These are phyloP conservation scores for Lepiota subincarnata DNA, from an alignment of 768 basidiomycete genomes.

Conservation along the genomic window DNA sequence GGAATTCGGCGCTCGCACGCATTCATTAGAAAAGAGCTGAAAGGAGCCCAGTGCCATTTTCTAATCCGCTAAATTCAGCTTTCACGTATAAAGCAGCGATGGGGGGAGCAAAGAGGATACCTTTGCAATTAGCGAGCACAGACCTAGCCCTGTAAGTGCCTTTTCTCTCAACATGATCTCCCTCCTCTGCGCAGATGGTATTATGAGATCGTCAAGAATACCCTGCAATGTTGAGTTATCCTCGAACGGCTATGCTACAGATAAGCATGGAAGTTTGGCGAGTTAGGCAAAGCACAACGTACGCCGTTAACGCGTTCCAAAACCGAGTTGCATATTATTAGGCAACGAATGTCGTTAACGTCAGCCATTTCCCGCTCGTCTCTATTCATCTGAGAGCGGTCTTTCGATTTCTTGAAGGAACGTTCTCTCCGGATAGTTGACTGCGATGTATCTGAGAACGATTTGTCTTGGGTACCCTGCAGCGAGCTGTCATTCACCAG, in stretches of 20 bases:
- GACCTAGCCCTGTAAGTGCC: slow-evolving; percentile 73
- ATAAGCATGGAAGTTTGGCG: slow-evolving; percentile 6
- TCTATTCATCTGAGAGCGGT: slow-evolving; percentile 57
- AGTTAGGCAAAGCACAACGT: slow-evolving; percentile 27
- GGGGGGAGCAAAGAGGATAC: slow-evolving; percentile 25
- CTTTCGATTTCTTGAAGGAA: slow-evolving; percentile 30
- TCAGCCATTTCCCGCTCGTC: slow-evolving; percentile 67
- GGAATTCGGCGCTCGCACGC: slow-evolving; percentile 69
- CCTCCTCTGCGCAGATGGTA: slow-evolving; percentile 87
- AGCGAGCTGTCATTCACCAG: not conserved
- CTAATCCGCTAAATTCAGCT: slow-evolving; percentile 20
- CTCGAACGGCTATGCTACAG: slow-evolving; percentile 55
- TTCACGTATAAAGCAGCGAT: not conserved
- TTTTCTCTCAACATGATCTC: slow-evolving; percentile 78
- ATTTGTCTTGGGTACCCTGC: slow-evolving; percentile 5
- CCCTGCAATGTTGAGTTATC: slow-evolving; percentile 80
- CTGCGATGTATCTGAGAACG: slow-evolving; percentile 17
- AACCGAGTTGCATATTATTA: slow-evolving; percentile 81
- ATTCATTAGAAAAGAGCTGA: slow-evolving; percentile 81
- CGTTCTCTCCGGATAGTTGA: slow-evolving; percentile 25
- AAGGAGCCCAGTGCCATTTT: slow-evolving; percentile 66
- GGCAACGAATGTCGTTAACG: slow-evolving; percentile 74
- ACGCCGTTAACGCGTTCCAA: slow-evolving; percentile 90
- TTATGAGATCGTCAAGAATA: slow-evolving; percentile 79
- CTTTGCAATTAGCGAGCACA: slow-evolving; percentile 84